These are phyloP conservation scores for Chaetomiaceae sp. DNA, from an alignment of 2,329 filamentous ascomycete species.

Conservation along the genomic window DNA sequence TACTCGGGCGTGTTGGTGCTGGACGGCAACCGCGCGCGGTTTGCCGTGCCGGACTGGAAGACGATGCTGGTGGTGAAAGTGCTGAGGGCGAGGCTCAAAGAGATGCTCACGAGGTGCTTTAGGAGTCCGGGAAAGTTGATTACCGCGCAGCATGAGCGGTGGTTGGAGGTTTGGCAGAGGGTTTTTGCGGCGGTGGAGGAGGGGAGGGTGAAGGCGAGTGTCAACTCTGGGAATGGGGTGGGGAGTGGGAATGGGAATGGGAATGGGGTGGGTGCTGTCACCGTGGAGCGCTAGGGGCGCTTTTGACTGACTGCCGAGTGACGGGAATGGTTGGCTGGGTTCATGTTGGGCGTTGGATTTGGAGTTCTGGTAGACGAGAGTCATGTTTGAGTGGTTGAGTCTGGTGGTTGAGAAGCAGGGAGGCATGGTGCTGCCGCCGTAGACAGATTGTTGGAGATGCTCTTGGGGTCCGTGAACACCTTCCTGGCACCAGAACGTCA, in stretches of 20 bases:
- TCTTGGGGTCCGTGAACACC: no score
- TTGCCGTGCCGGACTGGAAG: constrained; percentile 84
- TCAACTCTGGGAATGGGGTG: not conserved
- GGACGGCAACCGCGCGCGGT: constrained; percentile 81
- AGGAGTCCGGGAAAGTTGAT: constrained; percentile 59
- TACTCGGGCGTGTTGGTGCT: constrained; percentile 82
- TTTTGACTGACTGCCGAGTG: no score
- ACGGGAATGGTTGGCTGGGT: no score
- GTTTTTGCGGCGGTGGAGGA: constrained; percentile 47
- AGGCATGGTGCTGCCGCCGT: no score
- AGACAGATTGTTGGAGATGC: no score
- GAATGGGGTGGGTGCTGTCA: no score
- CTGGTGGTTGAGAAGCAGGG: no score
- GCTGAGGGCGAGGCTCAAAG: constrained; percentile 66
- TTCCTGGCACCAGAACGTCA: no score
- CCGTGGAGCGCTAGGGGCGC: constrained; percentile 7
- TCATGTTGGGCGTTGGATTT: no score
- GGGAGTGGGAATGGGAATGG: not conserved
- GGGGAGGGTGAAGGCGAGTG: constrained; percentile 20
- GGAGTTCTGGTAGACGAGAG: no score
- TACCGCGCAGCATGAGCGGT: constrained; percentile 64
- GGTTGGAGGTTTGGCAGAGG: constrained; percentile 70
- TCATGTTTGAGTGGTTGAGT: no score
- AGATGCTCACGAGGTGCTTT: constrained; percentile 69
- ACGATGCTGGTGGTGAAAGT: constrained; percentile 84